Percentiles rank a stretch among this genome's conserved stretches.
phyloP scores from a whole-genome alignment of 441 rosid genomes.

The Dalechampia spathulata region DNA sequence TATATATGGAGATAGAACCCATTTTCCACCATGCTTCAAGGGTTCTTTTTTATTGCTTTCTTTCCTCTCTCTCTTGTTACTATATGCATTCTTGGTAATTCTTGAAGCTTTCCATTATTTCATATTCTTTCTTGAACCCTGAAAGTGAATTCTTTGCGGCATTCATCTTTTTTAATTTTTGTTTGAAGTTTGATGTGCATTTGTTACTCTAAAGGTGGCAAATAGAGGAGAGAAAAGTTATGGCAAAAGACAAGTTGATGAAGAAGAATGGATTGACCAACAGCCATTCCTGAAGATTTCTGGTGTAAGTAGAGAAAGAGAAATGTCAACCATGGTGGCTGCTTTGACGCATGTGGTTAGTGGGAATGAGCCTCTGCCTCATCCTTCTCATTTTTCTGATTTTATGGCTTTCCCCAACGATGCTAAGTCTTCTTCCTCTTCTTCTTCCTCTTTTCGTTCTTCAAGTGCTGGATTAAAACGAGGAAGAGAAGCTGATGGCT shows the following conservation, averaged over 20 bases:
- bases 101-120: too few species aligned
- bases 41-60: too few species aligned
- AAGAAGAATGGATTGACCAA: constrained; percentile 14
- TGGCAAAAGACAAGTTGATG: background rate
- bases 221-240: constrained; percentile 9
- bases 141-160: too few species aligned
- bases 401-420: background rate
- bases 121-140: too few species aligned
- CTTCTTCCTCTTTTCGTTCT: too few species aligned
- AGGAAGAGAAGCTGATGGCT: constrained; percentile 19
- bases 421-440: background rate
- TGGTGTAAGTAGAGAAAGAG: constrained; percentile 27
- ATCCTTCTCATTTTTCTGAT: background rate
- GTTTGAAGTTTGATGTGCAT: too few species aligned
- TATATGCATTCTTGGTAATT: too few species aligned
- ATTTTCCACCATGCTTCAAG: too few species aligned
- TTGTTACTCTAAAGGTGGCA: constrained; percentile 37
- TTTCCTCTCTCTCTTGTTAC: too few species aligned
- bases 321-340: constrained; percentile 47
- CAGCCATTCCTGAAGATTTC: constrained; percentile 16
- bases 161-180: too few species aligned
- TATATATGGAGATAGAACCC: too few species aligned
- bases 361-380: constrained; percentile 24
- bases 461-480: constrained; percentile 21
- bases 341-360: constrained; percentile 54